Evolutionary conservation across 2,329 filamentous ascomycete genomes (phyloP).

Genomic region (Exophiala spinifera): DNA sequence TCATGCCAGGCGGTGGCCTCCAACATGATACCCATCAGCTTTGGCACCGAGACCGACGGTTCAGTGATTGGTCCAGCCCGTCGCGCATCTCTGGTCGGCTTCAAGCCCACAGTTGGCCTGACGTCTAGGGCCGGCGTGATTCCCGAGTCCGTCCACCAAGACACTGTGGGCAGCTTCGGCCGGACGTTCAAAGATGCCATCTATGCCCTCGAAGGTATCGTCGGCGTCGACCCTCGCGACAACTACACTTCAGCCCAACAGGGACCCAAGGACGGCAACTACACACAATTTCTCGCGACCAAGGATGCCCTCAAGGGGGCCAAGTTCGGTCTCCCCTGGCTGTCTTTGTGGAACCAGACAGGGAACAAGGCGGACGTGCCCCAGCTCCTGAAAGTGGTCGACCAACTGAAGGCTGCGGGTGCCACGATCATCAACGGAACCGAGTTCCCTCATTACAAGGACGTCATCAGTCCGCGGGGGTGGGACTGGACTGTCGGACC

Average conservation of each 20-base stretch:
- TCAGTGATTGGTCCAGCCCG: constrained; percentile 32
- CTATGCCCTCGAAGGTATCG: constrained; percentile 1
- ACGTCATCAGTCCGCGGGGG: constrained; percentile 60
- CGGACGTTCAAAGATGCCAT: constrained; percentile 21
- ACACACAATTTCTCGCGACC: constrained; percentile 54
- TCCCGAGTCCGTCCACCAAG: constrained; percentile 26
- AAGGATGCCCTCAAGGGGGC: constrained; percentile 57
- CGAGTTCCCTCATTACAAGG: constrained; percentile 62
- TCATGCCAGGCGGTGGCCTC: constrained; percentile 34
- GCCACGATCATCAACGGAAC: constrained; percentile 67
- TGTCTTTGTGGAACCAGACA: constrained; percentile 62
- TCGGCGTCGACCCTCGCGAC: constrained; percentile 54
- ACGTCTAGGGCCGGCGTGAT: constrained; percentile 32
- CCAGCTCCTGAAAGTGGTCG: constrained; percentile 56
- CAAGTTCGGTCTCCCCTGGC: constrained; percentile 68
- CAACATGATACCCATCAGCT: constrained; percentile 31
- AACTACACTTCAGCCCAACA: constrained; percentile 62
- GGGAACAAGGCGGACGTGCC: constrained; percentile 56
- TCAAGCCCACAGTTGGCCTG: constrained; percentile 34
- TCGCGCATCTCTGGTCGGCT: constrained; percentile 32
- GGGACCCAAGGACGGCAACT: constrained; percentile 56
- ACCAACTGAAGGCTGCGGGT: constrained; percentile 57
- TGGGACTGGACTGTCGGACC: constrained; percentile 72
- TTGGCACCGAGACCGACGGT: constrained; percentile 36
- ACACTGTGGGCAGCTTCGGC: constrained; percentile 25